Conservation (phyloP, 148 eudicot species). For the Dianthus caryophyllus region DNA sequence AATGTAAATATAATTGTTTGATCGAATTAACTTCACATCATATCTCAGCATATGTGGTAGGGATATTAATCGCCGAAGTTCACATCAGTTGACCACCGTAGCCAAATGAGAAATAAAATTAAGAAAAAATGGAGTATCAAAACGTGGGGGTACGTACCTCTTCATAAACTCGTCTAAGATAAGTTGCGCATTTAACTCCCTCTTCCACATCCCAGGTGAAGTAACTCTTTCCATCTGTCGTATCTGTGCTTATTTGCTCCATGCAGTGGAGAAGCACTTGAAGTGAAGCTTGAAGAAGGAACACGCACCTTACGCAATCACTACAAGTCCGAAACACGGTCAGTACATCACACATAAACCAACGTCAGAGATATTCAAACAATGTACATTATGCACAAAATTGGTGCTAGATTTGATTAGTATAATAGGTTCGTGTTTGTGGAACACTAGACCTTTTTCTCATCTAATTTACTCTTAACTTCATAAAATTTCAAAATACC, state of each 20-base stretch:
- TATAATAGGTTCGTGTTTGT: no score
- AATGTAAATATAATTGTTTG: no score
- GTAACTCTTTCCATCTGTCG: constrained; percentile 30
- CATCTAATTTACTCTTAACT: no score
- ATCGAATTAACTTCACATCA: no score
- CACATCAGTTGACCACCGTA: no score
- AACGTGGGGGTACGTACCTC: constrained; percentile 41
- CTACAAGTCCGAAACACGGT: constrained; percentile 34
- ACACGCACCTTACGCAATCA: constrained; percentile 48
- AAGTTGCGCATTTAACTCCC: constrained; percentile 69
- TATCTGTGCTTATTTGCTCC: constrained; percentile 47
- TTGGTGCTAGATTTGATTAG: no score
- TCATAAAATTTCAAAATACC: no score
- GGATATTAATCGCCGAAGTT: no score
- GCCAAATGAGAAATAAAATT: no score
- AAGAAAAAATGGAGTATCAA: not conserved
- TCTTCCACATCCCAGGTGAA: constrained; percentile 61
- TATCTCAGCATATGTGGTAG: no score
- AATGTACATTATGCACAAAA: not conserved
- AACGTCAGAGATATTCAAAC: not conserved
- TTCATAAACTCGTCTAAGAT: constrained; percentile 83
- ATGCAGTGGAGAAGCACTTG: constrained; percentile 68
- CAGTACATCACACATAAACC: constrained; percentile 9
- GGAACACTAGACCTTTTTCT: no score
- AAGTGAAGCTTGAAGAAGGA: constrained; percentile 72